Base-by-base conservation (phyloP, 768 basidiomycete species). In the Russula abietina region DNA sequence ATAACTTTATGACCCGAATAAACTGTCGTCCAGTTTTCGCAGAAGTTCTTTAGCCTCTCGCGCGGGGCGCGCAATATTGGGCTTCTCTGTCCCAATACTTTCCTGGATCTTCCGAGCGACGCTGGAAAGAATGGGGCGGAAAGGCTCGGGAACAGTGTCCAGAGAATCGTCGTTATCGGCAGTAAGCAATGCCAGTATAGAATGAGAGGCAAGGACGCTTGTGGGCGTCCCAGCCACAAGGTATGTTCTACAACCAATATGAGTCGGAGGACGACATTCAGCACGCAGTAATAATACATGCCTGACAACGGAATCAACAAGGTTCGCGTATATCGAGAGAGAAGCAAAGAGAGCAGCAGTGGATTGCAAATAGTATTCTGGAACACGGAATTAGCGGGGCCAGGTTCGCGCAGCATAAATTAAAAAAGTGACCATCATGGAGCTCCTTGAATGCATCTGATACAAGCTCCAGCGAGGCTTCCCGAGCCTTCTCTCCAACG, bases 21-120 rank as follows among this genome's bases (percentile, higher is more conserved):
- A 33, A 33, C 51, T 61, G 52, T 67, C 59, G 19, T 68, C 67
- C 33, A 68, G 24, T 48, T 57, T 63, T 57, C 60, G 56, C 32
- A 95, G 70, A 26, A 87, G 60, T 55, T 96, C 93, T 64, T 86
- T 80, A 2, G 93, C 87, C 70, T 95, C 92, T 49, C 93, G 78
- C 8, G 91, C 88, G 0, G 91, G 92, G 51, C 92, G 78, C 11
- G 89, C 80, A 48, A 95, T 83, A 22, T 81, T 78, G 2, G 89
- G 84, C 39, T 82, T 82, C 48, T 93, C 91, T 64, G 80, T 85
- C 3, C 79, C 83, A 1, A 82, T 80, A 68, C 86, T 83, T 65
- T 88, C 86, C 56, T 84, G 76, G 3, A 89, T 79, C 71, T 93
- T 93, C 71, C 87, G 83, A 0, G 88, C 83, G 3, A 94, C 83